Percentiles rank a stretch among this genome's conserved stretches.
These are phyloP conservation scores for Entophlyctis luteolus DNA, from an alignment of 192 early-diverging fungal species.

Conservation along the genomic window DNA sequence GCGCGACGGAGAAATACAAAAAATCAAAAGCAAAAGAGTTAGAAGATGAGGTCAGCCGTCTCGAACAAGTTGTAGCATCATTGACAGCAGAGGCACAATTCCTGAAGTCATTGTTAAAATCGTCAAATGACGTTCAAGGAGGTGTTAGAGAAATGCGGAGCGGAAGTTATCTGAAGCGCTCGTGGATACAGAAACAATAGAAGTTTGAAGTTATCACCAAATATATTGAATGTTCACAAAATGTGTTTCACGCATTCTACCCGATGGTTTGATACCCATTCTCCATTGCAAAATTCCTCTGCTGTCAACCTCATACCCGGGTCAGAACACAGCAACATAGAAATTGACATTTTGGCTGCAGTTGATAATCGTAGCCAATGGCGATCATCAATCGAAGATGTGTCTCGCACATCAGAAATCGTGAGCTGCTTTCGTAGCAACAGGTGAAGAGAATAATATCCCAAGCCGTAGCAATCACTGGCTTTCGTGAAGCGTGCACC, in stretches of 20 bases:
- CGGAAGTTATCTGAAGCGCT: not conserved
- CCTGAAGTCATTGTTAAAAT: not conserved
- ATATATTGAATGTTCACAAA: too few relatives aligned
- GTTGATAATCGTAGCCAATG: not conserved
- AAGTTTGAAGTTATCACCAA: too few relatives aligned
- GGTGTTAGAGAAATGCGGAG: not conserved
- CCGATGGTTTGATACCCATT: not conserved
- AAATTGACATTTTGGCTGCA: not conserved
- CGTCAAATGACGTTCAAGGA: too few relatives aligned
- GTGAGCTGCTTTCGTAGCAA: not conserved
- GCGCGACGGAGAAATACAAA: not conserved
- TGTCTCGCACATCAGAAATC: not conserved
- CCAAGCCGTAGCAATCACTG: constrained; percentile 20
- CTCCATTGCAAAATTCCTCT: not conserved
- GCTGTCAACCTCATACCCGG: not conserved
- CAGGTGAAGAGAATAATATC: constrained; percentile 15
- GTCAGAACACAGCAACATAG: constrained; percentile 3
- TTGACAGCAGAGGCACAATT: not conserved
- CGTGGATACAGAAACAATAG: not conserved
- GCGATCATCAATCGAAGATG: not conserved
- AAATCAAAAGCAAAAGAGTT: not conserved
- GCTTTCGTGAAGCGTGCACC: constrained; percentile 14
- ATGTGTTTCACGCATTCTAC: constrained; percentile 21
- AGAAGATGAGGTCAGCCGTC: not conserved
- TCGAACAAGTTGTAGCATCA: not conserved